Evolutionary conservation across 352 stramenopile species (phyloP), one percentile per base, ranked within the genome.

Genomic region (Aphanomyces euteiches): DNA sequence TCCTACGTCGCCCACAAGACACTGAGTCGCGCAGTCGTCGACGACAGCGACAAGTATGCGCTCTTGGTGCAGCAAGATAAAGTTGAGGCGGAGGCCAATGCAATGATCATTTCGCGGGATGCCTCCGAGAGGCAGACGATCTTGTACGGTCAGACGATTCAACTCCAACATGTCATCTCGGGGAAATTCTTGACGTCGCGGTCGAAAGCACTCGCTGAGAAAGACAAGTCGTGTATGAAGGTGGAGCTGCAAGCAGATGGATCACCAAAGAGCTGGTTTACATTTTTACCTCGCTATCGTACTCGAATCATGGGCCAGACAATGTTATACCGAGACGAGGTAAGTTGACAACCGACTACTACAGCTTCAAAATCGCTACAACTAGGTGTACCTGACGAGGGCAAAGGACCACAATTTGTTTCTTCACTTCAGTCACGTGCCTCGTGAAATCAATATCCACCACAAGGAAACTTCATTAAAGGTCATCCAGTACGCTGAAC

Each of bases 191-290:
- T 70, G 5, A 48, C 64, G n/a, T 43, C 54, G 21, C 4, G 10
- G 2, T 63, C 64, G n/a, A 70, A 70, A 56, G 28, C 64, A 28
- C 17, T 70, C 10, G 64, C 64, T 3, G 5, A 43, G 15, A 61
- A 63, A 50, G 64, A 70, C 54, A 70, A 70, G 40, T 41, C 47
- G 1, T 64, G 64, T n/a, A 70, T 61, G 45, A 70, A 47, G 64
- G n/a, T 61, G 1, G 19, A 19, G 54, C 39, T 70, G 10, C 43
- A 43, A 4, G 64, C 37, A 7, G 17, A 45, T n/a, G 64, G 64
- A 3, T 64, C 50, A 2, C 37, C 64, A 37, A 70, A 70, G 19
- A 54, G 64, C 40, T 45, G 39, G n/a, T 70, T 70, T 41, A 63
- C 47, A 4, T 70, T 70, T 15, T 3, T 70, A 5, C 64, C 64